A percentile compares a stretch with the other conserved stretches of the same genome.
Evolutionary conservation across 202 grass and related monocot genomes (phyloP).

Genomic region (Panicum hallii): DNA sequence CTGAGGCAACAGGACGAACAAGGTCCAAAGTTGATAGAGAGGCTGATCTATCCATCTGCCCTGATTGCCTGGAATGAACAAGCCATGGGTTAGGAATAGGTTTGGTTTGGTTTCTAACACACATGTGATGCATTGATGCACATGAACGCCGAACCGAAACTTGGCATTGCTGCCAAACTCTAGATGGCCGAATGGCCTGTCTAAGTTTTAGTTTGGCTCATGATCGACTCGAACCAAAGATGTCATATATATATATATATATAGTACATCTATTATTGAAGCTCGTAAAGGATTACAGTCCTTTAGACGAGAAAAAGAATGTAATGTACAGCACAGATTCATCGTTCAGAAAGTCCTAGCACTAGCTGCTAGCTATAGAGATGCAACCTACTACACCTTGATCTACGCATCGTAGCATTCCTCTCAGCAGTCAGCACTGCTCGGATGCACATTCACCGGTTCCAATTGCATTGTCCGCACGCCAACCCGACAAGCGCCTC

Average conservation of each 20-base stretch:
- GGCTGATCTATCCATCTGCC: slow-evolving; percentile 1
- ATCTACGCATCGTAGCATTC: too few species aligned
- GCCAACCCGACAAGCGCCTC: slow-evolving; percentile 35
- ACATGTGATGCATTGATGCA: background rate
- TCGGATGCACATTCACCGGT: slow-evolving; percentile 47
- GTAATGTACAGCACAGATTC: background rate
- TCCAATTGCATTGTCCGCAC: slow-evolving; percentile 43
- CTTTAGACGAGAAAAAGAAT: too few species aligned
- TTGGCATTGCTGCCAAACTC: background rate
- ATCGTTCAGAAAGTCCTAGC: background rate
- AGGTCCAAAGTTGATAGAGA: slow-evolving; percentile 20
- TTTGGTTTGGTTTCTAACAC: background rate
- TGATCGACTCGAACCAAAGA: too few species aligned
- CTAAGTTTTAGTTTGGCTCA: background rate
- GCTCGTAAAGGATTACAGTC: too few species aligned
- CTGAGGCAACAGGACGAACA: slow-evolving; percentile 19
- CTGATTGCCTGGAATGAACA: background rate
- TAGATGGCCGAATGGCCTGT: background rate
- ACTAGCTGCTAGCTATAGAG: background rate
- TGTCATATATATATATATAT: too few species aligned
- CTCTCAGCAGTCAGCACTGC: too few species aligned
- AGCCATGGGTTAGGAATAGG: background rate
- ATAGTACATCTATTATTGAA: too few species aligned
- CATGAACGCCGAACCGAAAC: background rate
- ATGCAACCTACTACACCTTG: too few species aligned